Base-by-base conservation (phyloP, 345 rosid genomes). In the Pseudoturritis turrita region DNA sequence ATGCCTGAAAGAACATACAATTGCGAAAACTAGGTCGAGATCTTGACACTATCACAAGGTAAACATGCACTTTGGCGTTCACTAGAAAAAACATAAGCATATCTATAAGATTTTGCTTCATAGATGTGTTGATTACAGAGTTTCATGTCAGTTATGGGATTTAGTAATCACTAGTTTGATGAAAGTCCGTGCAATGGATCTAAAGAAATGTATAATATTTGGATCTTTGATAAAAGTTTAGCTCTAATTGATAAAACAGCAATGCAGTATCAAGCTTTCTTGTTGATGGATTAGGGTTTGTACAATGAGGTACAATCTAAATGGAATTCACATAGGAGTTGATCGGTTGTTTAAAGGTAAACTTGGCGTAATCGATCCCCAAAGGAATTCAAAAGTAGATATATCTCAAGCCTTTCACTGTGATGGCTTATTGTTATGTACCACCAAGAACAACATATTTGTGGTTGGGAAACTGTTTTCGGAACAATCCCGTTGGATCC, bases 1-100 rank as follows among this genome's bases (percentile, higher is more conserved):
- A 62, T 43, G 45, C 56, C 33, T 62, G n/a, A 43, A 41, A 53
- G 54, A 71, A 23, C 59, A 33, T 22, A 69, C 14, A n/a, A n/a
- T 51, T 39, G 72, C 35, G 14, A 12, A 26, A 53, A 10, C 64
- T 17, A 43, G 62, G 62, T 49, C 26, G 10, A 70, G 67, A 49
- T 58, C 21, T 15, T 59, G 46, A 33, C 65, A 22, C 4, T 33
- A 47, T 58, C 40, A 51, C 43, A 39, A 71, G 50, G 14, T 10
- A 70, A 59, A 23, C 60, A 39, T 11, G 26, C 22, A 25, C 33
- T 39, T n/a, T 40, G 52, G 17, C 37, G 18, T 17, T 64, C n/a
- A 54, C 62, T 41, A 43, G 33, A 43, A 13, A 19, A 43, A 26
- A 36, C 29, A 39, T 58, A 33, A 21, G 17, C 40, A 56, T 44